Conservation (phyloP, 2,329 filamentous ascomycete genomes). For the Fusarium camptoceras region DNA sequence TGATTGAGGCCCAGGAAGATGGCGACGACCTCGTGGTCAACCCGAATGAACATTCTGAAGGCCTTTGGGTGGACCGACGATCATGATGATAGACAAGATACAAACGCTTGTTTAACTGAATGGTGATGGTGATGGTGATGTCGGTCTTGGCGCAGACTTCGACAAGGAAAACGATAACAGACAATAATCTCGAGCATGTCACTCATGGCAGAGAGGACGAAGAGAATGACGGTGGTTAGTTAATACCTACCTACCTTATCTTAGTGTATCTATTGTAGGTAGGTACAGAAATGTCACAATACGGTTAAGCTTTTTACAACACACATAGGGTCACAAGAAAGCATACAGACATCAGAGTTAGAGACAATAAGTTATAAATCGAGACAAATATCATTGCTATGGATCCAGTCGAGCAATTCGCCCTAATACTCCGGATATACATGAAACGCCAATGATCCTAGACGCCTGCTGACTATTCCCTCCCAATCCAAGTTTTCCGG, state of each 20-base stretch:
- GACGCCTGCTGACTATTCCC: conserved; percentile 34
- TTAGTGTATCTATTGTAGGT: neutral
- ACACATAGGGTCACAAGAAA: neutral
- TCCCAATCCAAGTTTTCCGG: conserved; percentile 29
- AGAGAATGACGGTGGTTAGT: neutral
- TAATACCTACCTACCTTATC: neutral
- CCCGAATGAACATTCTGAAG: neutral
- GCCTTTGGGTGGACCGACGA: neutral
- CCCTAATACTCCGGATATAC: conserved; percentile 43
- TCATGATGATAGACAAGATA: neutral
- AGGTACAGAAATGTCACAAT: neutral
- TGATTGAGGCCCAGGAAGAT: neutral
- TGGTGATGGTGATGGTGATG: neutral
- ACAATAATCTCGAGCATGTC: neutral
- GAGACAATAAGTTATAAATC: conserved; percentile 1
- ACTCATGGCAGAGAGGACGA: neutral
- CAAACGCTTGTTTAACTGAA: neutral
- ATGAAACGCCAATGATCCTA: conserved; percentile 40
- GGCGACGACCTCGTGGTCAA: neutral
- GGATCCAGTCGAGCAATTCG: conserved; percentile 39
- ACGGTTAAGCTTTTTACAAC: neutral
- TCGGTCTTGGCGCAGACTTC: neutral
- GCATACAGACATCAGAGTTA: neutral
- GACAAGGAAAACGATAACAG: neutral
- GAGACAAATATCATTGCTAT: conserved; percentile 43